Evolutionary conservation across 208 protist species (phyloP), one percentile per base, ranked within the genome.

Genomic region (Acanthamoeba lenticulata): DNA sequence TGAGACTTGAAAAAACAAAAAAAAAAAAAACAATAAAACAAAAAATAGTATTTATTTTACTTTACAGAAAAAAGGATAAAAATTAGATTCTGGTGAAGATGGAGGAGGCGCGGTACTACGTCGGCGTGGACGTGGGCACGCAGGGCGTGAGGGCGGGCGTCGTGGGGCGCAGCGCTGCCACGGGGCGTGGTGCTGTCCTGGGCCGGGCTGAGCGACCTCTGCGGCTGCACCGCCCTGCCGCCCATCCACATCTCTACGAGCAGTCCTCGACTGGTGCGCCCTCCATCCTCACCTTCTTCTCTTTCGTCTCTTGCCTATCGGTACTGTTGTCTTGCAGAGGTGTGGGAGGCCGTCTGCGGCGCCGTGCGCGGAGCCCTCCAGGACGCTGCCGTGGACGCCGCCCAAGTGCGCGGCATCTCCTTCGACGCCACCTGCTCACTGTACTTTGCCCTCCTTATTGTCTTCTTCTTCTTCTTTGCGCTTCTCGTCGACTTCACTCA

Each of bases 351-450:
- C 24, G 69, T 79, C 34, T 79, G 69, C 69, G 32, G 38, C 2
- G 69, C 69, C 0, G 69, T 79, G 69, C 32, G 40, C 2, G 69
- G 38, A 38, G 69, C 69, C 24, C 13, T 79, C 34, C 36, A 79
- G 36, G 69, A 79, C 40, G 69, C 69, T 3, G 69, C 34, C 2
- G 69, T 79, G 38, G 69, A n/a, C 6, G 21, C 69, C 69, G 9
- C 15, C 40, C 69, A 79, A 40, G 49, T 89, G n/a, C 32, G 79
- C 19, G 79, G 79, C 44, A 62, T 89, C 29, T 9, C 45, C 49
- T 89, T 89, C 36, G 79, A 89, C 29, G 79, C 79, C 42, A 89
- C 79, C 15, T 89, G 79, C 49, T 89, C 79, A 3, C 49, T 89
- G 79, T 89, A 65, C 15, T 1, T 13, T 74, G 34, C 34, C 29